These are phyloP conservation scores for Oryza officinalis DNA, from an alignment of 176 grass and related monocot species.

Conservation along the genomic window DNA sequence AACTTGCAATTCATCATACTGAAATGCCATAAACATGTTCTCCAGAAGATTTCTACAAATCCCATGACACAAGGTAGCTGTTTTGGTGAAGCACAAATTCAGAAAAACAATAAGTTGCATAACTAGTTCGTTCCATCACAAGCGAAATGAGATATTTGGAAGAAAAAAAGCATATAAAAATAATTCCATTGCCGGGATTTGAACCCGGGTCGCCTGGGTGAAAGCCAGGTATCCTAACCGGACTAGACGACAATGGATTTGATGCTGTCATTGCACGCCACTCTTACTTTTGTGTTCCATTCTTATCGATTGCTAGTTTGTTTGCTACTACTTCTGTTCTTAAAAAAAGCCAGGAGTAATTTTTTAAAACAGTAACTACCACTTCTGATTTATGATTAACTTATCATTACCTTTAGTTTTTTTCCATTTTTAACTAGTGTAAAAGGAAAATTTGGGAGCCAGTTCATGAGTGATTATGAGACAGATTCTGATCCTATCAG, in stretches of 20 bases:
- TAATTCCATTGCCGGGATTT: constrained; percentile 81
- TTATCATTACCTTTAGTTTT: neutral
- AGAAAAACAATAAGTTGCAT: no score
- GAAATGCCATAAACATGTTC: no score
- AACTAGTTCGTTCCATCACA: no score
- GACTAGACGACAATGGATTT: constrained; percentile 81
- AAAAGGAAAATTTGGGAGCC: neutral
- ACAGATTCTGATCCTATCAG: neutral
- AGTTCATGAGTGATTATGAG: neutral
- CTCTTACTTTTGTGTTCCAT: neutral
- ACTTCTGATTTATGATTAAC: neutral
- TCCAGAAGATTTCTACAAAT: no score
- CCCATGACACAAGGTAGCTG: no score
- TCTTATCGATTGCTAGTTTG: no score
- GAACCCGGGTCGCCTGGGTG: constrained; percentile 90
- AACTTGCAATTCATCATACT: no score
- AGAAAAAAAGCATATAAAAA: neutral
- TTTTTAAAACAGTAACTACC: no score
- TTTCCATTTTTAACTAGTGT: neutral
- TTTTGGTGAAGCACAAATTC: no score
- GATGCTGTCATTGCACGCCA: neutral
- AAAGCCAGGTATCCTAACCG: constrained; percentile 97
- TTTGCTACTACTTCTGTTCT: no score
- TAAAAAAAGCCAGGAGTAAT: no score
- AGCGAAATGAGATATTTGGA: no score